Evolutionary conservation across 805 yeast species (phyloP).

Genomic region (Saccharomycopsis fermentans): DNA sequence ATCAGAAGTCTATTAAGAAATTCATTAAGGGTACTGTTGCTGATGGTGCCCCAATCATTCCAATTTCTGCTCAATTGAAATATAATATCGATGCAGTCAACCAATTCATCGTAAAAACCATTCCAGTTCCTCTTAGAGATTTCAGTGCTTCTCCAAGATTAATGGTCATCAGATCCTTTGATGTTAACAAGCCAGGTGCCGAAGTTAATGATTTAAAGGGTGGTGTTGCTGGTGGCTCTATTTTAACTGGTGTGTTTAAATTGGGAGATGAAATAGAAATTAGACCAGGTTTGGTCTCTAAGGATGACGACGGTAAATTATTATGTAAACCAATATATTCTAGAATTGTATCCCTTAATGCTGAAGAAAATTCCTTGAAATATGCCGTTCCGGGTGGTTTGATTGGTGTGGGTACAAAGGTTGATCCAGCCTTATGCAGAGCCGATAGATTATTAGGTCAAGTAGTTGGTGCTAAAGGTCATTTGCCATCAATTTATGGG

Average conservation of each 20-base stretch:
- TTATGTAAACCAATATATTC: constrained; percentile 95
- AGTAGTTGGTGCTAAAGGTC: constrained; percentile 96
- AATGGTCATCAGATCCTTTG: constrained; percentile 96
- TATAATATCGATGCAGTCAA: constrained; percentile 98
- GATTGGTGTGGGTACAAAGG: constrained; percentile 98
- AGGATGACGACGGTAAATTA: constrained; percentile 71
- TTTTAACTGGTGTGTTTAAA: constrained; percentile 91
- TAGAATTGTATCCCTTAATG: constrained; percentile 85
- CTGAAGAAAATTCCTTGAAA: constrained; percentile 95
- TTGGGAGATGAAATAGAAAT: constrained; percentile 98
- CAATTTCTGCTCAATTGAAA: constrained; percentile 97
- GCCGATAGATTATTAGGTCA: constrained; percentile 99
- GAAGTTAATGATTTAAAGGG: constrained; percentile 96
- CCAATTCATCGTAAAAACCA: constrained; percentile 87
- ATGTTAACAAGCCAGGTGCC: constrained; percentile 97
- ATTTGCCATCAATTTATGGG: constrained; percentile 90
- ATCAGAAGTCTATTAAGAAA: constrained; percentile 81
- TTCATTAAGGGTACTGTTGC: constrained; percentile 98
- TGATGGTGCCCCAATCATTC: constrained; percentile 98
- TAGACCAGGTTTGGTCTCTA: constrained; percentile 97
- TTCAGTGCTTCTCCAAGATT: constrained; percentile 88
- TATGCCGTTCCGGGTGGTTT: constrained; percentile 99
- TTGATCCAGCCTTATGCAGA: constrained; percentile 97
- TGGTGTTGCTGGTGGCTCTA: constrained; percentile 99
- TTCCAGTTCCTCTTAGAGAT: constrained; percentile 95